These are phyloP conservation scores for Lasiodiplodia gonubiensis DNA, from an alignment of 2,329 filamentous ascomycete species.

Conservation along the genomic window DNA sequence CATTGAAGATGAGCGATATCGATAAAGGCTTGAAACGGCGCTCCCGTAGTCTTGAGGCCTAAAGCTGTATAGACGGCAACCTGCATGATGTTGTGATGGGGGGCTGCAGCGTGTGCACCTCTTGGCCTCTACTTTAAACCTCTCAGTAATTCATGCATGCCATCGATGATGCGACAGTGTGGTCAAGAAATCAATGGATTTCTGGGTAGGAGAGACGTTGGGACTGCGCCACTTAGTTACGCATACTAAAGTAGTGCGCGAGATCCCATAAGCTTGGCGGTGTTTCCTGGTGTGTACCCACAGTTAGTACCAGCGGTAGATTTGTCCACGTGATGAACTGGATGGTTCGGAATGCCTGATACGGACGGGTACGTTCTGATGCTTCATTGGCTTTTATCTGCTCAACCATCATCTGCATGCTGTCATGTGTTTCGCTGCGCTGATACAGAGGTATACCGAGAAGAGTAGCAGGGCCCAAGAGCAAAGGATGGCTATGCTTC, in stretches of 20 bases:
- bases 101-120: not conserved
- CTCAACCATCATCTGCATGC: not conserved
- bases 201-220: not conserved
- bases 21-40: not conserved
- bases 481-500: no score
- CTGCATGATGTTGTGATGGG: not conserved
- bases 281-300: not conserved
- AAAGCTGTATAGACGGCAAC: not conserved
- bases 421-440: not conserved
- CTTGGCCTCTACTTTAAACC: not conserved
- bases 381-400: no score
- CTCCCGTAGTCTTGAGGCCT: not conserved
- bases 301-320: not conserved
- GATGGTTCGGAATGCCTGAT: not conserved
- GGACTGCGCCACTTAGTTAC: not conserved
- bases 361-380: no score
- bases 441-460: no score
- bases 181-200: not conserved
- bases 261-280: not conserved
- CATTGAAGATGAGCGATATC: not conserved
- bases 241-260: not conserved
- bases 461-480: no score
- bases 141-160: not conserved
- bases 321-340: not conserved
- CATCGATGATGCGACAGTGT: not conserved